Percentiles rank a stretch among this genome's conserved stretches.
Evolutionary conservation across 2,329 filamentous ascomycete species (phyloP).

Genomic region (Colletotrichum sp.): DNA sequence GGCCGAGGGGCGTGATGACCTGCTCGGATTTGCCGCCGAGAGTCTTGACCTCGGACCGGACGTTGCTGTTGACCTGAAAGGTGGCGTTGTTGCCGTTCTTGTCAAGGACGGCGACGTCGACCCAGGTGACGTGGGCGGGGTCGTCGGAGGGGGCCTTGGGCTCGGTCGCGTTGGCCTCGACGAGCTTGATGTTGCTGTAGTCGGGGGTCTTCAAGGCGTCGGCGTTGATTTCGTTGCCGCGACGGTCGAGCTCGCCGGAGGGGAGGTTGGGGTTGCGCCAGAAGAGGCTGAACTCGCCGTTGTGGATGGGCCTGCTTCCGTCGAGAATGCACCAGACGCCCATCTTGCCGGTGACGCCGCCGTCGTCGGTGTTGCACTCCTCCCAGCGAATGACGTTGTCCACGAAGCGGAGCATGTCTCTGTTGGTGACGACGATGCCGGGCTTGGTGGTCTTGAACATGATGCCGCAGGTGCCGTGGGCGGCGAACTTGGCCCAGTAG

Average conservation of each 20-base stretch:
- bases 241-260: background rate
- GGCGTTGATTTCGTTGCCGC: background rate
- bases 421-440: background rate
- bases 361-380: background rate
- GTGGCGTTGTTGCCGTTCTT: background rate
- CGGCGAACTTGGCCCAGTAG: background rate
- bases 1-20: background rate
- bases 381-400: background rate
- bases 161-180: background rate
- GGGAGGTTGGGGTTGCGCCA: background rate
- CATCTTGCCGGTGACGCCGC: background rate
- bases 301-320: background rate
- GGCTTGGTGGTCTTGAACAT: background rate
- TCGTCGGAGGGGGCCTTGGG: background rate
- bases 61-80: background rate
- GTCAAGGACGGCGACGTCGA: background rate
- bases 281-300: constrained; percentile 8
- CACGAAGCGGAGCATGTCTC: constrained; percentile 8
- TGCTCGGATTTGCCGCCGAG: background rate
- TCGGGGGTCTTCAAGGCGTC: background rate
- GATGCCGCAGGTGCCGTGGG: constrained; percentile 9
- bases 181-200: background rate
- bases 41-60: background rate
- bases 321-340: background rate
- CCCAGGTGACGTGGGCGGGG: background rate